A percentile compares a stretch with the other conserved stretches of the same genome.
phyloP scores from a whole-genome alignment of 345 rosid genomes.

The Salix koriyanagi region DNA sequence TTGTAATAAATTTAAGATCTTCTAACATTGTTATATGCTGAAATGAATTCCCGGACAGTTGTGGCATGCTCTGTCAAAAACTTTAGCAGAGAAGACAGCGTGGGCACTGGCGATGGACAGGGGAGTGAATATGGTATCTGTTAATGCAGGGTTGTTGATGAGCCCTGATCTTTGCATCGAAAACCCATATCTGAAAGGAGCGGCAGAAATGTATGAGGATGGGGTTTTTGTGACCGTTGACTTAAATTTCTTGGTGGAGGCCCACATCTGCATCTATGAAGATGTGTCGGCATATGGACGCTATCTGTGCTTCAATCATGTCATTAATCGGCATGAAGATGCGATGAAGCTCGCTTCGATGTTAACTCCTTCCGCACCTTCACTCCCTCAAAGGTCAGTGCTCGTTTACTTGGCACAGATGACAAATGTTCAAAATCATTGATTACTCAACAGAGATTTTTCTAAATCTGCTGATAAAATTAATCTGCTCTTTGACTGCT shows the following conservation, averaged over 20 bases:
- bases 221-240: slow-evolving; percentile 58
- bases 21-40: not conserved
- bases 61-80: slow-evolving; percentile 64
- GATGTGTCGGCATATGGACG: slow-evolving; percentile 56
- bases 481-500: not conserved
- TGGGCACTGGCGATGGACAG: slow-evolving; percentile 84
- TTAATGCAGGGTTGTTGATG: slow-evolving; percentile 56
- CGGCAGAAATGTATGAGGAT: slow-evolving; percentile 73
- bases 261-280: slow-evolving; percentile 55
- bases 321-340: slow-evolving; percentile 36
- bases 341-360: slow-evolving; percentile 37
- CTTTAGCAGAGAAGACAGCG: slow-evolving; percentile 61
- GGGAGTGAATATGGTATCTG: slow-evolving; percentile 51
- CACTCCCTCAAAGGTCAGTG: slow-evolving; percentile 32
- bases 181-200: slow-evolving; percentile 58
- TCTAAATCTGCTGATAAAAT: not conserved
- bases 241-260: slow-evolving; percentile 39
- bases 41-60: slow-evolving; percentile 29
- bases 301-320: slow-evolving; percentile 56
- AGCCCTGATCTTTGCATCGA: slow-evolving; percentile 36
- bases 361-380: slow-evolving; percentile 28
- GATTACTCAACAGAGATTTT: too few species aligned
- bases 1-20: not conserved
- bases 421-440: not conserved
- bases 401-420: too few species aligned